A percentile compares a stretch with the other conserved stretches of the same genome.
These are phyloP conservation scores for Xylariaceae sp. DNA, from an alignment of 2,329 filamentous ascomycete species.

Conservation along the genomic window DNA sequence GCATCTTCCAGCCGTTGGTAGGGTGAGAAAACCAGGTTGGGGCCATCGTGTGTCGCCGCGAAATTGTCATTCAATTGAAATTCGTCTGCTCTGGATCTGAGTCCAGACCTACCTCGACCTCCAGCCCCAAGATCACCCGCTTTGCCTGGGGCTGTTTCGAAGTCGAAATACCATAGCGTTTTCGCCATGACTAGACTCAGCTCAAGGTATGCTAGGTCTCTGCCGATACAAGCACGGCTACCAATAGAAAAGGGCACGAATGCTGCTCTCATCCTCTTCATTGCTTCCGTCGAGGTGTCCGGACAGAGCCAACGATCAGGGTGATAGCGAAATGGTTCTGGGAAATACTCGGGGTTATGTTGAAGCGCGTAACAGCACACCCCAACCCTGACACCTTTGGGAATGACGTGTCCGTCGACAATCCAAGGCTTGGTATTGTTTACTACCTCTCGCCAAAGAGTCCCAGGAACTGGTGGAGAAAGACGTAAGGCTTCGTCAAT, in stretches of 20 bases:
- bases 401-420: constrained; percentile 10
- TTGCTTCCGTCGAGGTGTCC: constrained; percentile 5
- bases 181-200: constrained; percentile 37
- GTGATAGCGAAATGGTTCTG: constrained; percentile 5
- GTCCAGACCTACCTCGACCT: not conserved
- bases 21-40: no score
- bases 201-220: constrained; percentile 40
- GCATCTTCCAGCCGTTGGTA: no score
- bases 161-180: constrained; percentile 36
- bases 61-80: not conserved
- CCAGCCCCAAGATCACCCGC: not conserved
- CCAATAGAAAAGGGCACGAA: constrained; percentile 29
- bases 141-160: constrained; percentile 13
- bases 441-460: constrained; percentile 6
- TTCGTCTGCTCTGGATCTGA: not conserved
- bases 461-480: constrained; percentile 4
- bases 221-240: constrained; percentile 41
- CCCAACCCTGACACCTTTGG: constrained; percentile 7
- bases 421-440: not conserved
- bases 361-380: constrained; percentile 10
- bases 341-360: constrained; percentile 10
- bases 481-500: constrained; percentile 11
- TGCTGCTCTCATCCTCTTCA: constrained; percentile 12
- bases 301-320: constrained; percentile 16
- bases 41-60: not conserved